Evolutionary conservation across 768 basidiomycete species (phyloP), one percentile per base, ranked within the genome.

Genomic region (Suillus bovinus): DNA sequence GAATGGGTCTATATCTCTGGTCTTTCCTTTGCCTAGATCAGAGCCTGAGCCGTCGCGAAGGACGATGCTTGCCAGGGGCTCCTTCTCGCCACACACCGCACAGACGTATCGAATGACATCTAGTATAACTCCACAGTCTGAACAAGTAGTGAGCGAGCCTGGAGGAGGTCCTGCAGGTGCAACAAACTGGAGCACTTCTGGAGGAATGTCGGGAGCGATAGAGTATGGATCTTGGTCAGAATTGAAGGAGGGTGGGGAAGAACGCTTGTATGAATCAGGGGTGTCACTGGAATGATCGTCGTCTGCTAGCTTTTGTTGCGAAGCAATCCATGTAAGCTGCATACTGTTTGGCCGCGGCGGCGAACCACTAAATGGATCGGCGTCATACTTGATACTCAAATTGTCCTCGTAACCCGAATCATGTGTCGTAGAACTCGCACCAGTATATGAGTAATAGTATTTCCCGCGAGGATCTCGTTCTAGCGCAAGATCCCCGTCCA

Each of bases 81-180:
- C 75, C 72, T 88, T 92, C 74, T 92, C 90, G 10, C 93, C 94
- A 68, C 95, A 96, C 27, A 87, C 89, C 5, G 88, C 82, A 70
- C 96, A 98, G 16, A 96, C 88, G 72, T 98, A 97, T 52, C 93
- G 87, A 72, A 96, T 86, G n/a, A 85, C 82, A 58, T 93, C 89
- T 22, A 98, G 78, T 7, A 86, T 69, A 0, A 81, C 73, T 16
- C 89, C 90, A 67, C 96, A 98, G 52, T 85, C 84, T 1, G 93
- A 94, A 74, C 96, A 98, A 55, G 86, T 84, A 1, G 94, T 93
- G 20, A 91, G 82, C 52, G 82, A 80, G 29, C 84, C 83, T 5
- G 82, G 79, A 10, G 88, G 84, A 24, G 88, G 83, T 1, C 77
- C 78, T 24, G 76, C 69, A 4, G 81, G 77, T 2, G 79, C 78